Percentiles rank a stretch among this genome's conserved stretches.
Conservation (phyloP, 768 basidiomycete species). For the Suillus lakei region DNA sequence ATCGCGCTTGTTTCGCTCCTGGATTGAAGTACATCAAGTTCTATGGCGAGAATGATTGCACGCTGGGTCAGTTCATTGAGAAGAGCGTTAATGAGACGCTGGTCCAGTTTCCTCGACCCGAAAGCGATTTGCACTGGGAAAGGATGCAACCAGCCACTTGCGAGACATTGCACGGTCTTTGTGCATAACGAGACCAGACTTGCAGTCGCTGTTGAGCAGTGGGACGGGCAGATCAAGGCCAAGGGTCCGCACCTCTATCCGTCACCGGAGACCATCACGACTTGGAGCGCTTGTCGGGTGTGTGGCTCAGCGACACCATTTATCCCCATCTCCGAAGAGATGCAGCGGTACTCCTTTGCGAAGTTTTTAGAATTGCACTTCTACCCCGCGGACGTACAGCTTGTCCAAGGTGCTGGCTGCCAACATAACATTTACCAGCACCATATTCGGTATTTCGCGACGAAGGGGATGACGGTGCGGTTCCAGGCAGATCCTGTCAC, state of each 20-base stretch:
- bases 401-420: constrained; percentile 89
- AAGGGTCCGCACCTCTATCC: constrained; percentile 59
- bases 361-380: constrained; percentile 97
- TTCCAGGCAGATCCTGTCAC: constrained; percentile 86
- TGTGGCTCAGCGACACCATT: constrained; percentile 84
- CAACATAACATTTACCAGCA: constrained; percentile 94
- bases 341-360: constrained; percentile 92
- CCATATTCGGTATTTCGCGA: constrained; percentile 90
- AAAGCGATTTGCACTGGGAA: constrained; percentile 83
- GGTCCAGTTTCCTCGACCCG: constrained; percentile 69
- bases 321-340: constrained; percentile 88
- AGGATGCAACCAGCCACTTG: constrained; percentile 79
- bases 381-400: constrained; percentile 85
- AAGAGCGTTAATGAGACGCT: constrained; percentile 71
- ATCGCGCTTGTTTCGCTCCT: constrained; percentile 81
- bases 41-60: constrained; percentile 92
- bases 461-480: constrained; percentile 81
- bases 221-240: constrained; percentile 68
- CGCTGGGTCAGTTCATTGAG: constrained; percentile 93
- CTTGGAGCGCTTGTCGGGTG: constrained; percentile 87
- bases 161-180: constrained; percentile 88
- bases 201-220: constrained; percentile 87
- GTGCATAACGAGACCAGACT: constrained; percentile 87
- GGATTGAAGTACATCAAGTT: constrained; percentile 76
- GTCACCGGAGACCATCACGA: constrained; percentile 79